Evolutionary conservation across 1,284 basidiomycete species (phyloP), one percentile per base, ranked within the genome.

Genomic region (Melanopsichium pennsylvanicum): DNA sequence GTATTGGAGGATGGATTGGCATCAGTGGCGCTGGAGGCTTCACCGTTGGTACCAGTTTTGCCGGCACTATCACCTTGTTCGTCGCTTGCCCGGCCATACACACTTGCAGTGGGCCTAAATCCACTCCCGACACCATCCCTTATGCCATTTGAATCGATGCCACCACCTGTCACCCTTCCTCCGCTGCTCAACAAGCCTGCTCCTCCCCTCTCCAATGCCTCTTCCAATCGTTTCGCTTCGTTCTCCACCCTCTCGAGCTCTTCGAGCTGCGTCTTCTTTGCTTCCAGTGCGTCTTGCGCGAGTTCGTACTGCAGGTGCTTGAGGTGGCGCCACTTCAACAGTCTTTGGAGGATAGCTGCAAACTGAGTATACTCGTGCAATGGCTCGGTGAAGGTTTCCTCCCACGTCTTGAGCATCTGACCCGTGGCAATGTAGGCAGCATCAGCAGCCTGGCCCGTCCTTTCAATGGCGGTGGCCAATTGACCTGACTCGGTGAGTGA

Each of bases 261-360:
- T 52, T 91, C 92, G 39, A 99, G 84, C 72, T 89, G 87, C 76
- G 92, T 90, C 52, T 89, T 88, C 83, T 95, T 97, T 12, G 85
- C 85, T 67, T 95, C 93, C 18, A 98, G 84, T 25, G 86, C 86
- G 77, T 97, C 95, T 80, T 94, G 91, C 0, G 95, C 95, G 85
- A 96, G 90, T 83, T 98, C 96, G 76, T 90, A 94, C 81, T 99
- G 96, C 10, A 95, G 90, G 72, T 99, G 94, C 83, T 98, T 98
- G 83, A 95, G 92, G 81, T 98, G 96, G 26, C 96, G 89, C 83
- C 96, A 99, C 1, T 88, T 88, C 43, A 99, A 87, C 19, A 97
- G 84, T 76, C 91, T 90, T 84, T 92, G 94, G 83, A 99, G 96
- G 74, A 97, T 93, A 11, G 86, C 85, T 8, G 91, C 93, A 79